A percentile compares a stretch with the other conserved stretches of the same genome.
phyloP scores from a whole-genome alignment of 768 basidiomycete species.

The Lepiota venenata region DNA sequence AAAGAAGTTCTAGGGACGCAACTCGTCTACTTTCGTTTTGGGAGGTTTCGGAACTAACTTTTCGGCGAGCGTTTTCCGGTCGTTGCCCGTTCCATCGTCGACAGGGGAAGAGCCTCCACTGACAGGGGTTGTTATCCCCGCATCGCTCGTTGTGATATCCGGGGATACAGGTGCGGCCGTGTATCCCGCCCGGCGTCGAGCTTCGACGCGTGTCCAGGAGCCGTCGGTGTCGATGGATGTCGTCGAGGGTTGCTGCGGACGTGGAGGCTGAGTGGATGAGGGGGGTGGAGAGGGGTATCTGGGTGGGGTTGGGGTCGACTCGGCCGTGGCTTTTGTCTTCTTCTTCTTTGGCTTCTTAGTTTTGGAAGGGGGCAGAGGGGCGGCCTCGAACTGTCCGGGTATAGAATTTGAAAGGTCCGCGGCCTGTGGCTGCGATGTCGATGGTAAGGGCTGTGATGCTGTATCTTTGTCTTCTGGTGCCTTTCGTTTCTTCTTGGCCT shows the following conservation, averaged over 20 bases:
- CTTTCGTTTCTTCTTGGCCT: conserved; percentile 43
- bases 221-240: conserved; percentile 49
- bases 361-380: not conserved
- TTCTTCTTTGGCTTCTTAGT: conserved; percentile 14
- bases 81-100: conserved; percentile 25
- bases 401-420: conserved; percentile 8
- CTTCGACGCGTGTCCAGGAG: conserved; percentile 72
- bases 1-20: not conserved
- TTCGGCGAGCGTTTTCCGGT: conserved; percentile 53
- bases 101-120: conserved; percentile 35
- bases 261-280: not conserved
- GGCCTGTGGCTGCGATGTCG: conserved; percentile 7
- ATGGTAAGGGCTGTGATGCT: not conserved
- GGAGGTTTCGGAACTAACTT: conserved; percentile 59
- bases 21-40: conserved; percentile 70
- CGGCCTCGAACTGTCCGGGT: conserved; percentile 8
- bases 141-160: conserved; percentile 42
- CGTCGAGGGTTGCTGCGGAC: conserved; percentile 28
- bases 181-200: conserved; percentile 29
- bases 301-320: not conserved
- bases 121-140: conserved; percentile 48
- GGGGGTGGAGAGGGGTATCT: not conserved
- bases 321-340: not conserved
- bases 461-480: conserved; percentile 10
- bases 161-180: conserved; percentile 22